phyloP scores from a whole-genome alignment of 495 filamentous ascomycete species.

The Penicillium daleae region DNA sequence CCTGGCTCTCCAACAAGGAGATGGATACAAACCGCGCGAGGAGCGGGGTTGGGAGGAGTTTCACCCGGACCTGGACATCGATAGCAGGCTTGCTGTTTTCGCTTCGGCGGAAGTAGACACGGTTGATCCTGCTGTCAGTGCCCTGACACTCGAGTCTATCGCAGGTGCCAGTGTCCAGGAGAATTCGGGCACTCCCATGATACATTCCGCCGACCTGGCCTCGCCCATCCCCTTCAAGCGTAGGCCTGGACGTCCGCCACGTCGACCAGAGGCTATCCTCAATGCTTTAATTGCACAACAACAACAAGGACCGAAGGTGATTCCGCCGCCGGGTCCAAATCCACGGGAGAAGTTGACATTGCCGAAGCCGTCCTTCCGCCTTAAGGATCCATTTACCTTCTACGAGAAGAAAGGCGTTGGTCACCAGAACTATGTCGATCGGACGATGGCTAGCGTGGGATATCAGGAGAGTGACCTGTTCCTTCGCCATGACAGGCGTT shows the following conservation, averaged over 20 bases:
- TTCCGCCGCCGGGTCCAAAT: conserved; percentile 67
- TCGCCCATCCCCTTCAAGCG: conserved; percentile 56
- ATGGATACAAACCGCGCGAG: conserved; percentile 95
- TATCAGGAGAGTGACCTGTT: conserved; percentile 94
- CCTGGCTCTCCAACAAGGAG: conserved; percentile 81
- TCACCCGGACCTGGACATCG: conserved; percentile 90
- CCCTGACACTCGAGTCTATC: conserved; percentile 28
- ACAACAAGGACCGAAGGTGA: conserved; percentile 59
- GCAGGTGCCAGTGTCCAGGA: conserved; percentile 28
- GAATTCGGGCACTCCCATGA: conserved; percentile 21
- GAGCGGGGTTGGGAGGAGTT: conserved; percentile 98
- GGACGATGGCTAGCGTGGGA: conserved; percentile 89
- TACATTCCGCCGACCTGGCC: conserved; percentile 25
- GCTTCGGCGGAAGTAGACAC: conserved; percentile 83
- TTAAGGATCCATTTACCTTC: conserved; percentile 61
- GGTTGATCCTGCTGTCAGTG: conserved; percentile 45
- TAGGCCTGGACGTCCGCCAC: conserved; percentile 63
- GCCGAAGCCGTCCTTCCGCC: conserved; percentile 63
- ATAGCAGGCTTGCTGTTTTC: conserved; percentile 75
- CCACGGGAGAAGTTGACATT: conserved; percentile 68
- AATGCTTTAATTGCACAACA: conserved; percentile 62
- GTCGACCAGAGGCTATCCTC: conserved; percentile 63
- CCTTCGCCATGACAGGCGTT: conserved; percentile 70
- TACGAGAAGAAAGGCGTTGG: conserved; percentile 65
- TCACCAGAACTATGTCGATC: conserved; percentile 77